Percentiles rank a stretch among this genome's conserved stretches.
Conservation (phyloP, 208 protist species). For the Leishmania amazonensis region DNA sequence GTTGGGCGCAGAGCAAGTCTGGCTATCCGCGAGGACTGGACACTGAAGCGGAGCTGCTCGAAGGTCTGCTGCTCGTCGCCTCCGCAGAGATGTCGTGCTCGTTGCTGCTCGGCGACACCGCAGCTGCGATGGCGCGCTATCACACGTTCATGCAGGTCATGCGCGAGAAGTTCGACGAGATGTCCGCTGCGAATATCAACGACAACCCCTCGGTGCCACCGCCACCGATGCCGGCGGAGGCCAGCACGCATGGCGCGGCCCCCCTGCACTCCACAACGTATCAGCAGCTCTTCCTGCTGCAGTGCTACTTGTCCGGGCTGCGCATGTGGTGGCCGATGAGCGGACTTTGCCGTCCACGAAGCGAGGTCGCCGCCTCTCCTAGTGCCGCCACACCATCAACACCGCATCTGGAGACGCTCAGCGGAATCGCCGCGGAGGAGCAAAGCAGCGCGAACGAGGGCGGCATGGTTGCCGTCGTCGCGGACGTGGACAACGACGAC, state of each 20-base stretch:
- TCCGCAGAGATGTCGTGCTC: conserved; percentile 62
- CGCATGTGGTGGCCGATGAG: conserved; percentile 43
- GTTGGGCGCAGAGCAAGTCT: conserved; percentile 17
- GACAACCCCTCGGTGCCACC: not conserved
- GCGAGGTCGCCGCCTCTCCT: not conserved
- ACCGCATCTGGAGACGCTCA: not conserved
- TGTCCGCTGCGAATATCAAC: conserved; percentile 7
- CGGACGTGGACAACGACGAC: not conserved
- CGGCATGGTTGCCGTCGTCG: not conserved
- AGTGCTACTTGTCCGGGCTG: conserved; percentile 62
- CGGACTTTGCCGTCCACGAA: conserved; percentile 29
- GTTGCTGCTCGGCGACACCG: conserved; percentile 39
- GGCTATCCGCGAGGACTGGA: conserved; percentile 58
- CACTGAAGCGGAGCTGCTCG: conserved; percentile 51
- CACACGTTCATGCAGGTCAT: conserved; percentile 62
- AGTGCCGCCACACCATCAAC: not conserved
- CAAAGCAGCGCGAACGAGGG: not conserved
- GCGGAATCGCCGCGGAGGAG: not conserved
- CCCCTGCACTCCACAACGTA: conserved; percentile 22
- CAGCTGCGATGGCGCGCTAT: conserved; percentile 44
- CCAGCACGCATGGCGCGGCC: not conserved
- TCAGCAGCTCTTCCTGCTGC: conserved; percentile 68
- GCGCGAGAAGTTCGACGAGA: conserved; percentile 77
- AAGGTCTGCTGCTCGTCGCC: conserved; percentile 67
- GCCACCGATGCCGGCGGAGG: not conserved